Conservation (phyloP, 2,329 filamentous ascomycete species). For the Scedosporium apiospermum region DNA sequence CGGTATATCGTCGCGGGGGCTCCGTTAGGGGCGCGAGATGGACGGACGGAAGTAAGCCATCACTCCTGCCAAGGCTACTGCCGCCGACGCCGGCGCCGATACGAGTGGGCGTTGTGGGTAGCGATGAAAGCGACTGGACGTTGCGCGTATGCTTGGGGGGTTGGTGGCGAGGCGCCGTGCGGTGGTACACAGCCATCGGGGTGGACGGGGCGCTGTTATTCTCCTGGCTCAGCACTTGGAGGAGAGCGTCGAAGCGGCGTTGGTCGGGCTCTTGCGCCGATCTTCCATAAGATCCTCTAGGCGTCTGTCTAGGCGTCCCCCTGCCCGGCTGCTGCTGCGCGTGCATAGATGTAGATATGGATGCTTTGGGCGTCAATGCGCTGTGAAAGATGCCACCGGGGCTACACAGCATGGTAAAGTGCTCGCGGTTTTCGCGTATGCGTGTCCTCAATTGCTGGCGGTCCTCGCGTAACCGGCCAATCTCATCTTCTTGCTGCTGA, state of each 20-base stretch:
- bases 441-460: conserved; percentile 69
- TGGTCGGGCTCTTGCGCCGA: conserved; percentile 37
- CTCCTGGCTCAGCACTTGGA: conserved; percentile 73
- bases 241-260: conserved; percentile 65
- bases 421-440: conserved; percentile 82
- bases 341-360: not conserved
- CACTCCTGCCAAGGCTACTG: conserved; percentile 30
- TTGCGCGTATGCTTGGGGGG: conserved; percentile 60
- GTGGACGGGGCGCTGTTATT: conserved; percentile 63
- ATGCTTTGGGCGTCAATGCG: conserved; percentile 45
- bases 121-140: conserved; percentile 73
- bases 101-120: conserved; percentile 63
- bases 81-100: no score
- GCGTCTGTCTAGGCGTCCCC: conserved; percentile 19
- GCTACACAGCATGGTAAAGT: conserved; percentile 69
- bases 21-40: conserved; percentile 53
- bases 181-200: conserved; percentile 38
- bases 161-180: conserved; percentile 33
- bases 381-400: conserved; percentile 60
- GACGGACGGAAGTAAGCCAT: conserved; percentile 51
- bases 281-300: not conserved
- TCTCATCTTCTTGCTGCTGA: conserved; percentile 66
- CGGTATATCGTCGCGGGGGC: conserved; percentile 36
- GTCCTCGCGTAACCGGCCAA: conserved; percentile 61
- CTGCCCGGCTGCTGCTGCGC: conserved; percentile 20